These are phyloP conservation scores for Citrus inodora DNA, from an alignment of 345 rosid species.

Conservation along the genomic window DNA sequence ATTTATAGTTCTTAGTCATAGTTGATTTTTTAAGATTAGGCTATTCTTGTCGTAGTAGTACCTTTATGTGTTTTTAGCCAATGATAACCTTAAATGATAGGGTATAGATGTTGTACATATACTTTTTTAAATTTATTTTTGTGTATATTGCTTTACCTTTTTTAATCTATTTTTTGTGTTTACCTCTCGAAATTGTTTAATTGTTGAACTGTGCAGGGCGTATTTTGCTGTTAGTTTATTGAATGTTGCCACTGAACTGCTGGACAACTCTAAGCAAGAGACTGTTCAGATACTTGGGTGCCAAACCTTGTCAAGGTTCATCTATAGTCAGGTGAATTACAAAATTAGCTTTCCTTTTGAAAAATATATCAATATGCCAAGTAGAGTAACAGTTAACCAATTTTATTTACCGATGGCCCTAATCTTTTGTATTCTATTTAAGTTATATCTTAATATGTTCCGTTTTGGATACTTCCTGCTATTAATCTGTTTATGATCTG, in stretches of 20 bases:
- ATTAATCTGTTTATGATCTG: constrained; percentile 11
- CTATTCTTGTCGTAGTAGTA: neutral
- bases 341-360: neutral
- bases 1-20: neutral
- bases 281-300: constrained; percentile 69
- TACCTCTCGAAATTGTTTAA: neutral
- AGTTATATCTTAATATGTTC: neutral
- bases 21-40: neutral
- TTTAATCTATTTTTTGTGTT: neutral
- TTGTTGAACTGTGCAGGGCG: constrained; percentile 47
- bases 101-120: neutral
- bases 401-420: neutral
- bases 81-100: neutral
- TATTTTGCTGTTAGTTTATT: constrained; percentile 81
- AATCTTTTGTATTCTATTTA: neutral
- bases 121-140: no score
- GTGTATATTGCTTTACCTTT: neutral
- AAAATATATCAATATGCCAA: neutral
- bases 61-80: neutral
- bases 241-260: constrained; percentile 67
- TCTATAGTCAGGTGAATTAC: constrained; percentile 69
- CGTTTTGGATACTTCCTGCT: neutral
- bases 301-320: constrained; percentile 78
- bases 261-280: constrained; percentile 72
- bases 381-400: neutral